Percentiles rank a stretch among this genome's conserved stretches.
Conservation (phyloP, 176 grass and related monocot species). For the Lolium rigidum region DNA sequence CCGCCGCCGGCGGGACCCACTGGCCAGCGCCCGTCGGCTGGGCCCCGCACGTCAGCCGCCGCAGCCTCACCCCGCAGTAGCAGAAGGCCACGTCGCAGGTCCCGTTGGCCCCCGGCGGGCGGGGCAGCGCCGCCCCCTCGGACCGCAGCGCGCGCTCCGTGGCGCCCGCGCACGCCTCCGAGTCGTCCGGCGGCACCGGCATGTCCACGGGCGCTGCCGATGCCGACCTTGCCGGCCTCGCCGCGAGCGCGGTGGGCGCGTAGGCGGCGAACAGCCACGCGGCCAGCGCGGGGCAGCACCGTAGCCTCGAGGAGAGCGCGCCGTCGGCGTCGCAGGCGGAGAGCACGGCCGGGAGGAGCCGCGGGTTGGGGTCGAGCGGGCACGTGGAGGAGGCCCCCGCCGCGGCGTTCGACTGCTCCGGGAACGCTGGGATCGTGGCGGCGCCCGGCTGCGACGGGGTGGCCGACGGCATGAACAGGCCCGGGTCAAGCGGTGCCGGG, state of each 20-base stretch:
- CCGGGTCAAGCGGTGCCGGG: slow-evolving; percentile 62
- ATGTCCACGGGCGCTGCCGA: slow-evolving; percentile 52
- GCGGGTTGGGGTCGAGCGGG: slow-evolving; percentile 62
- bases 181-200: slow-evolving; percentile 66
- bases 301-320: slow-evolving; percentile 45
- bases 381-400: slow-evolving; percentile 61
- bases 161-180: slow-evolving; percentile 58
- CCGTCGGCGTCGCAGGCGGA: slow-evolving; percentile 49
- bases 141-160: slow-evolving; percentile 66
- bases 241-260: slow-evolving; percentile 66
- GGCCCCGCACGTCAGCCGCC: slow-evolving; percentile 60
- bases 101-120: slow-evolving; percentile 53
- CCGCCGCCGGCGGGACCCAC: slow-evolving; percentile 48
- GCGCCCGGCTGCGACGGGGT: slow-evolving; percentile 36
- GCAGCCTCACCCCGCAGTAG: slow-evolving; percentile 81
- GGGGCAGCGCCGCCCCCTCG: slow-evolving; percentile 54
- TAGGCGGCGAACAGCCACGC: slow-evolving; percentile 90
- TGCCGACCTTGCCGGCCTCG: not conserved
- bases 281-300: slow-evolving; percentile 86
- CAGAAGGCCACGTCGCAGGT: slow-evolving; percentile 85
- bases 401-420: slow-evolving; percentile 79
- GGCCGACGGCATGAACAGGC: slow-evolving; percentile 52
- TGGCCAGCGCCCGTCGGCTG: slow-evolving; percentile 20
- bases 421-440: slow-evolving; percentile 94
- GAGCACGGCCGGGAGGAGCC: slow-evolving; percentile 66